Evolutionary conservation across 148 eudicot species (phyloP).

Genomic region (Camellia japonica): DNA sequence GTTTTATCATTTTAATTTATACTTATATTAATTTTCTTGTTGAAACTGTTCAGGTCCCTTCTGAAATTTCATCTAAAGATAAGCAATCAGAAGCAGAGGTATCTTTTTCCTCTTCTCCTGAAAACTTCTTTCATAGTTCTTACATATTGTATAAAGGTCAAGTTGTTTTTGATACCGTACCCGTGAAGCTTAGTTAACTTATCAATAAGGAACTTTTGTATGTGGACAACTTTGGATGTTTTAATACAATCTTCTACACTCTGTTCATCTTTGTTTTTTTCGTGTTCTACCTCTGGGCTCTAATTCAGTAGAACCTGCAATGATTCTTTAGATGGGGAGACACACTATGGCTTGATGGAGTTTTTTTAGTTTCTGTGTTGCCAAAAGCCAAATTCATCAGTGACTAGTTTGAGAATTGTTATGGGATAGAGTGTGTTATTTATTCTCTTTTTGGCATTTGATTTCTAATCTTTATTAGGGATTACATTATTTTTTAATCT

Average conservation of each 20-base stretch:
- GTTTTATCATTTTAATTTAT: conserved; percentile 3
- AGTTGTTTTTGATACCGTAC: not conserved
- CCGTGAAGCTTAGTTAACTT: not conserved
- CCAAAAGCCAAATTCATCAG: too few relatives aligned
- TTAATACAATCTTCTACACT: not conserved
- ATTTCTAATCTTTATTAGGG: too few relatives aligned
- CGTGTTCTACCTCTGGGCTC: not conserved
- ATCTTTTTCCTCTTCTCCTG: conserved; percentile 2
- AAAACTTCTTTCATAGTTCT: not conserved
- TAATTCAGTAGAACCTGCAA: not conserved
- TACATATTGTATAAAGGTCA: not conserved
- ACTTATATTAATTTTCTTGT: conserved; percentile 13
- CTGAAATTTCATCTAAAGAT: conserved; percentile 53
- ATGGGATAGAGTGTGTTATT: too few relatives aligned
- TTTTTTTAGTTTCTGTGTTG: too few relatives aligned
- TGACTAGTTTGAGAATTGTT: too few relatives aligned
- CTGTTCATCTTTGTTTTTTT: not conserved
- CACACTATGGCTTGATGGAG: too few relatives aligned
- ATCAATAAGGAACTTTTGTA: not conserved
- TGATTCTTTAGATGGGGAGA: too few relatives aligned
- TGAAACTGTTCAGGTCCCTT: conserved; percentile 58
- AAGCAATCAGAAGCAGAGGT: conserved; percentile 59
- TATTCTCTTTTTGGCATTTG: too few relatives aligned
- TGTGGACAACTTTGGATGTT: not conserved
- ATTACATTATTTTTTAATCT: too few relatives aligned